Base-by-base conservation (phyloP, 2,329 filamentous ascomycete species). In the Fusarium clavum region DNA sequence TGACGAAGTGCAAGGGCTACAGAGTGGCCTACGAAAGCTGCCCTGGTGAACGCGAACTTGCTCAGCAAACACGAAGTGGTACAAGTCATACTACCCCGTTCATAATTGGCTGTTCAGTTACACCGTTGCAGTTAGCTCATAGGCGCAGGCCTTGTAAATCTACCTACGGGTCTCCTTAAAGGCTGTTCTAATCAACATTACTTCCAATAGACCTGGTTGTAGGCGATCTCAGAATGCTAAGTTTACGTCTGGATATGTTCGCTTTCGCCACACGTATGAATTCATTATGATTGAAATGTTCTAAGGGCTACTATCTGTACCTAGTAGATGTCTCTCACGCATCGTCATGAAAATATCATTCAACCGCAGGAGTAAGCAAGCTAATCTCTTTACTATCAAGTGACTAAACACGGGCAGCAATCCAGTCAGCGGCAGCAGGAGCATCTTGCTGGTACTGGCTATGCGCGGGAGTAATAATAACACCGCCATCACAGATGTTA, bases 201-300 rank as follows among this genome's bases (percentile, higher is more conserved):
- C 34, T 9, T n/a, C 16, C 5, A 38, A n/a, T 3, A n/a, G 9
- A 38, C 8, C 6, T 11, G 16, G 32, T 5, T 18, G 16, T 18
- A 9, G 9, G 34, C 3, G 5, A 2, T 11, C 5, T 38, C 16
- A 16, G 34, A n/a, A 38, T n/a, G 34, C 3, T n/a, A 1, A 38
- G 10, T 38, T 12, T 1, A n/a, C 10, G 10, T 12, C 10, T 38
- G 6, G 1, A n/a, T 38, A n/a, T 3, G 10, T 38, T 10, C 18
- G 3, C 10, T 38, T 12, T 38, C 18, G n/a, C 34, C 6, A 38
- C 34, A 6, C 7, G 6, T n/a, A 38, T n/a, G 3, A 12, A 38
- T 0, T n/a, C 4, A 38, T n/a, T n/a, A 6, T 5, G 7, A 38
- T n/a, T 8, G 5, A n/a, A 6, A n/a, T 11, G 3, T 12, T n/a